Conservation (phyloP, 495 filamentous ascomycete species). For the Neurospora discreta region DNA sequence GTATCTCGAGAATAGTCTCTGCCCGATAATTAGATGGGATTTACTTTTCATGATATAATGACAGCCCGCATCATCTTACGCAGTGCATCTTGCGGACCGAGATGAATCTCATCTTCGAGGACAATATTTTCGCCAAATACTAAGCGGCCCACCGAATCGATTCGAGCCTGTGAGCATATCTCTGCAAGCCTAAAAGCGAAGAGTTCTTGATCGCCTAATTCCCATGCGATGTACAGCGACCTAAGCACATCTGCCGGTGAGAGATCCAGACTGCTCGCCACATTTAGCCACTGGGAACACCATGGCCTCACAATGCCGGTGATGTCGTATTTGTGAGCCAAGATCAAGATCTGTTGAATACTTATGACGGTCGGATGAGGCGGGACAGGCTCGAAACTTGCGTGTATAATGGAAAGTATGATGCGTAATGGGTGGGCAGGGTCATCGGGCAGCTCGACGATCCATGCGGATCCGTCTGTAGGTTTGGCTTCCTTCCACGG, state of each 20-base stretch:
- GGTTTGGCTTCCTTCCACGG: constrained; percentile 16
- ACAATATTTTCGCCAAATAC: not conserved
- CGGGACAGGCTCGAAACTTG: constrained; percentile 7
- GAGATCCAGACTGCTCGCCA: not conserved
- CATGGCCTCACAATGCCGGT: constrained; percentile 12
- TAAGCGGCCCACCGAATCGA: not conserved
- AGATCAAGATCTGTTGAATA: constrained; percentile 15
- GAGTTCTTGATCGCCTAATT: not conserved
- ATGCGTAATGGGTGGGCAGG: not conserved
- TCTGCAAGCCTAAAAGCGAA: not conserved
- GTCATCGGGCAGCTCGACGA: constrained; percentile 19
- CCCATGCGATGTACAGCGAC: not conserved
- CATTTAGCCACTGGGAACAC: constrained; percentile 10
- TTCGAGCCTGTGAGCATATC: not conserved
- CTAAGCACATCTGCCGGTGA: not conserved
- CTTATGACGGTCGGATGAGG: not conserved
- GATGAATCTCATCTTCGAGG: not conserved
- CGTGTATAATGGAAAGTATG: constrained; percentile 17
- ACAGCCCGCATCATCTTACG: not conserved
- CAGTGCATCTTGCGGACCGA: not conserved
- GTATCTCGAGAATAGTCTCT: not conserved
- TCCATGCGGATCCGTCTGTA: constrained; percentile 6
- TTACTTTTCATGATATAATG: not conserved
- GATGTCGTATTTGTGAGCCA: constrained; percentile 20
- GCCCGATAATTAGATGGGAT: not conserved